phyloP scores from a whole-genome alignment of 1,284 basidiomycete genomes.

The Ustilago esculenta region DNA sequence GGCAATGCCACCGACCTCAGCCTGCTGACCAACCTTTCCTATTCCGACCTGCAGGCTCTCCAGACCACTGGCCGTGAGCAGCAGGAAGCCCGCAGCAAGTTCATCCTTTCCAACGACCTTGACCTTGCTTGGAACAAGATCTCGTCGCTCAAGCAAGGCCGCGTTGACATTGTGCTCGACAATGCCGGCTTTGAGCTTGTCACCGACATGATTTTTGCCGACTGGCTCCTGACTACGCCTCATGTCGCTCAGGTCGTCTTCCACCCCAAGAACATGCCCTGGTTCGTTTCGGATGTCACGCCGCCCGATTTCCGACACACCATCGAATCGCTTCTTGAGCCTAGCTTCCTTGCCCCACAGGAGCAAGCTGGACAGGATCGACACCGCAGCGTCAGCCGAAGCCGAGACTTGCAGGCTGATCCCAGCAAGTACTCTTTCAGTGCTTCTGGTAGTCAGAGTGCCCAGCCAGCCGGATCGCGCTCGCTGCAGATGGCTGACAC shows the following conservation, averaged over 20 bases:
- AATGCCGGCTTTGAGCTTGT: slow-evolving; percentile 93
- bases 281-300: slow-evolving; percentile 64
- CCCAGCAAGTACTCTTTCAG: slow-evolving; percentile 41
- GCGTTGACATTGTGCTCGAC: slow-evolving; percentile 89
- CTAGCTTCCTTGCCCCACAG: slow-evolving; percentile 71
- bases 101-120: slow-evolving; percentile 86
- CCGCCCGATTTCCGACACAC: slow-evolving; percentile 65
- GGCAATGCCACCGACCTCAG: slow-evolving; percentile 75
- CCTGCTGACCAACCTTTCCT: slow-evolving; percentile 80
- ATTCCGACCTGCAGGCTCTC: slow-evolving; percentile 80
- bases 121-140: slow-evolving; percentile 80
- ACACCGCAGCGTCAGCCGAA: slow-evolving; percentile 43
- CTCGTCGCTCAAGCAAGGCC: slow-evolving; percentile 72
- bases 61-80: slow-evolving; percentile 78
- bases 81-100: slow-evolving; percentile 69
- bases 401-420: slow-evolving; percentile 44
- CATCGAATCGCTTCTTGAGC: slow-evolving; percentile 69
- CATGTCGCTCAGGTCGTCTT: slow-evolving; percentile 61
- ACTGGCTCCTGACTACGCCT: slow-evolving; percentile 72
- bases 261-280: slow-evolving; percentile 66
- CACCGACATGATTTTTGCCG: slow-evolving; percentile 92
- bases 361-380: slow-evolving; percentile 32
- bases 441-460: slow-evolving; percentile 17
- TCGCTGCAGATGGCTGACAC: slow-evolving; percentile 41
- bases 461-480: slow-evolving; percentile 30